These are phyloP conservation scores for Suillus sp. DNA, from an alignment of 768 basidiomycete species.

Conservation along the genomic window DNA sequence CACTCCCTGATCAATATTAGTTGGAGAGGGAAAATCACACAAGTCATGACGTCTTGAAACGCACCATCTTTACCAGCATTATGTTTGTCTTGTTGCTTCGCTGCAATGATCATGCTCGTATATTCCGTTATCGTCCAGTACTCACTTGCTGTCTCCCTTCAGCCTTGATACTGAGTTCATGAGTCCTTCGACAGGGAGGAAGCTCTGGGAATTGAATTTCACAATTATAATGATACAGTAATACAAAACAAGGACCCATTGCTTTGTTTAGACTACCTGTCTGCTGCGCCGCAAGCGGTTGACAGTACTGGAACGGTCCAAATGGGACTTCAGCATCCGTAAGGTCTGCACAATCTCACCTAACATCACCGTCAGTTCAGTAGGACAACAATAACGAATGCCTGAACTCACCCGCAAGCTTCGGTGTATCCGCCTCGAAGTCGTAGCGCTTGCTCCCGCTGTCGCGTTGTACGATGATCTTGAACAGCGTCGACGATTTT, in stretches of 20 bases:
- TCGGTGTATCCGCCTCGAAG: conserved; percentile 91
- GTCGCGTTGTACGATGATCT: conserved; percentile 79
- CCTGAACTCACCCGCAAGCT: conserved; percentile 63
- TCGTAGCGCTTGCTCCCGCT: conserved; percentile 89
- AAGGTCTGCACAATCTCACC: conserved; percentile 81
- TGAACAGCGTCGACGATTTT: conserved; percentile 82
- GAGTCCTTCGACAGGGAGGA: background rate
- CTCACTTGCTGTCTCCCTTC: background rate
- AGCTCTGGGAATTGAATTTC: background rate
- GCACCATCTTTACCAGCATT: background rate
- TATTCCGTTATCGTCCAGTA: background rate
- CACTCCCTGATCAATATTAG: background rate
- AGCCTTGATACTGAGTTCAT: too few relatives aligned
- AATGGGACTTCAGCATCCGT: conserved; percentile 58
- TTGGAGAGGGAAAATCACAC: background rate
- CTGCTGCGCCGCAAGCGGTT: conserved; percentile 65
- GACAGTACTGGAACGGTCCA: conserved; percentile 67
- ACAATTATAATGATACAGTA: background rate
- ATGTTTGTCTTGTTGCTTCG: background rate
- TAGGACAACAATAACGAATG: background rate
- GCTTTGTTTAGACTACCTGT: conserved; percentile 44
- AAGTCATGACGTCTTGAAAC: background rate
- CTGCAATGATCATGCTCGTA: background rate
- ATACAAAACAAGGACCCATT: background rate
- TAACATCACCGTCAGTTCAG: conserved; percentile 28